Percentiles rank a stretch among this genome's conserved stretches.
These are phyloP conservation scores for Botrytis aclada DNA, from an alignment of 2,329 filamentous ascomycete genomes.

Conservation along the genomic window DNA sequence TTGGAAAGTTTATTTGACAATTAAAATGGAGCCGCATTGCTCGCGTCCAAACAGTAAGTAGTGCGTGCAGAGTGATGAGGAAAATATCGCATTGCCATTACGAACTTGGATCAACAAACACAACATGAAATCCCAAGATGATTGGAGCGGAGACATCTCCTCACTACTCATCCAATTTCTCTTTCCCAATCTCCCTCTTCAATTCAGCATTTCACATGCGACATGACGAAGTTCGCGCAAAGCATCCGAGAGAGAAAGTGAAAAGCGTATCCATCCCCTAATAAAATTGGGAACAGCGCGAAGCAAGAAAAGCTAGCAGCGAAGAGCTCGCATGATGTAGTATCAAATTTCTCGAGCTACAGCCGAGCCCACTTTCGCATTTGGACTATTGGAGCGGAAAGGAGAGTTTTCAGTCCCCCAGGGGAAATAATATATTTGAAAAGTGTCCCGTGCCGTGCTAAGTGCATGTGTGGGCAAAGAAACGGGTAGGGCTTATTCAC, in stretches of 20 bases:
- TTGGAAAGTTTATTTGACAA: not conserved
- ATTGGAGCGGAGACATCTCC: not conserved
- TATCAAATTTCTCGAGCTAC: not conserved
- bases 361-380: not conserved
- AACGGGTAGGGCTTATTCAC: not conserved
- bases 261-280: not conserved
- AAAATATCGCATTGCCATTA: not conserved
- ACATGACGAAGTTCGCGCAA: not conserved
- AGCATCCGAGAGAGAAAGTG: not conserved
- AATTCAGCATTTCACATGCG: not conserved
- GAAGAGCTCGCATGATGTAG: not conserved
- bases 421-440: not conserved
- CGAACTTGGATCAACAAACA: not conserved
- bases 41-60: not conserved
- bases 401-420: too few species aligned
- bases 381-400: not conserved
- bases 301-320: not conserved
- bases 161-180: not conserved
- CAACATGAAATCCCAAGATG: not conserved
- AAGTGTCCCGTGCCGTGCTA: not conserved
- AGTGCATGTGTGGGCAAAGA: not conserved
- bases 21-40: not conserved
- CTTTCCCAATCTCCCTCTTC: not conserved
- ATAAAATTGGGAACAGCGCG: not conserved
- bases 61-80: not conserved